Conservation (phyloP, 257 asterid genomes). For the Solanum etuberosum region DNA sequence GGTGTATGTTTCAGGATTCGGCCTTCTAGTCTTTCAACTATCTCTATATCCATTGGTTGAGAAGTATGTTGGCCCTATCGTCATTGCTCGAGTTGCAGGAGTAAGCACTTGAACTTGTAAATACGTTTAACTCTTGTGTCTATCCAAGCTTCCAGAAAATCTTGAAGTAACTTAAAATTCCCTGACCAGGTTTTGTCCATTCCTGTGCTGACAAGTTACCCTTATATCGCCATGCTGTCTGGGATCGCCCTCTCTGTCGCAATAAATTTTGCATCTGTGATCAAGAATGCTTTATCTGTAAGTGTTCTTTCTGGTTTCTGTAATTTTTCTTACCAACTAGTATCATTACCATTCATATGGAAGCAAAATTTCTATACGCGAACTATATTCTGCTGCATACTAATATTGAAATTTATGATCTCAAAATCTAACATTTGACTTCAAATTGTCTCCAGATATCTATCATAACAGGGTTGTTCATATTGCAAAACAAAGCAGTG, state of each 20-base stretch:
- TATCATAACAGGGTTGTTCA: constrained; percentile 65
- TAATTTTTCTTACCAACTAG: neutral
- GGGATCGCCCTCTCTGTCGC: constrained; percentile 36
- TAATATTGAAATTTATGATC: neutral
- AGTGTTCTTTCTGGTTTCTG: constrained; percentile 13
- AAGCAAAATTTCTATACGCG: neutral
- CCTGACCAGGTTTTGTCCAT: constrained; percentile 40
- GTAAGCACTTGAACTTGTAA: constrained; percentile 22
- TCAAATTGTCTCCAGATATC: constrained; percentile 34
- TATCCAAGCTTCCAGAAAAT: neutral
- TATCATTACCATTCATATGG: neutral
- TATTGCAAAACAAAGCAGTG: constrained; percentile 80
- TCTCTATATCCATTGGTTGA: constrained; percentile 46
- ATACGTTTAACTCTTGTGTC: neutral
- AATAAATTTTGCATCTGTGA: constrained; percentile 56
- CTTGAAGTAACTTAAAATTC: neutral
- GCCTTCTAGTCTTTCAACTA: constrained; percentile 66
- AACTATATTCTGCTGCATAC: neutral
- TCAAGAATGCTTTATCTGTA: constrained; percentile 62
- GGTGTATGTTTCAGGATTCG: constrained; percentile 38
- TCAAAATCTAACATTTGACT: neutral
- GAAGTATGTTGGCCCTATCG: constrained; percentile 48
- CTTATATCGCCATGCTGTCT: constrained; percentile 53
- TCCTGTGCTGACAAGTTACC: constrained; percentile 56
- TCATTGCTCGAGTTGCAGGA: constrained; percentile 57